Evolutionary conservation across 2,329 filamentous ascomycete genomes (phyloP).

Genomic region (Mariannaea sp.): DNA sequence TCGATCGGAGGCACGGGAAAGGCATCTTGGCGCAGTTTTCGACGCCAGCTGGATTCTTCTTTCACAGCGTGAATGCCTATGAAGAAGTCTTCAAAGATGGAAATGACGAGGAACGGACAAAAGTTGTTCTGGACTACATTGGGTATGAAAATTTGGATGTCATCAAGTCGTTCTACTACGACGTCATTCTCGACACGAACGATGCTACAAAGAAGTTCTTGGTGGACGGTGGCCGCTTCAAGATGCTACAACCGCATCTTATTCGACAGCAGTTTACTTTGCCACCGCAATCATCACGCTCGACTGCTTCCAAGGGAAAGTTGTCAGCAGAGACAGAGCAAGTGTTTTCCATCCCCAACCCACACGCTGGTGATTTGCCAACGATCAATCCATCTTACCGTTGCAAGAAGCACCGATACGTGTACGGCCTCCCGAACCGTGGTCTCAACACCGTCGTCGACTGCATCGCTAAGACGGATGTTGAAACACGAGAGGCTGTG

Average conservation of each 20-base stretch:
- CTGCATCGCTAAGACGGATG: slow-evolving; percentile 68
- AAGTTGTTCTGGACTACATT: slow-evolving; percentile 69
- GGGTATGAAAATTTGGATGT: slow-evolving; percentile 69
- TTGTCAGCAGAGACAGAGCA: slow-evolving; percentile 37
- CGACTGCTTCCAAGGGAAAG: slow-evolving; percentile 11
- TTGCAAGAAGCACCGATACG: slow-evolving; percentile 61
- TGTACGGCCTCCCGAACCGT: slow-evolving; percentile 61
- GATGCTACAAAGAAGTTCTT: slow-evolving; percentile 51
- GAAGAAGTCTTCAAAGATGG: slow-evolving; percentile 58
- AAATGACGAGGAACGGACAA: slow-evolving; percentile 36
- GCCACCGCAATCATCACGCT: slow-evolving; percentile 26
- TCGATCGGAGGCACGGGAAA: slow-evolving; percentile 66
- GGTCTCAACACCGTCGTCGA: slow-evolving; percentile 66
- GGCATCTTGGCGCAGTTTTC: slow-evolving; percentile 73
- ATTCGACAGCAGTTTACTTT: slow-evolving; percentile 52
- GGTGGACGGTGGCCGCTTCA: slow-evolving; percentile 46
- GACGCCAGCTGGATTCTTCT: slow-evolving; percentile 73
- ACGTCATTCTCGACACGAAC: slow-evolving; percentile 63
- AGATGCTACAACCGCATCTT: slow-evolving; percentile 46
- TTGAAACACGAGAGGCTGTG: slow-evolving; percentile 53
- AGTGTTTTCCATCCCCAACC: slow-evolving; percentile 54
- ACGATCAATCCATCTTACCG: slow-evolving; percentile 64
- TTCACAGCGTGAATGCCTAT: slow-evolving; percentile 79
- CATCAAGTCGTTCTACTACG: slow-evolving; percentile 70
- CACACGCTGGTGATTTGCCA: slow-evolving; percentile 66